Evolutionary conservation across 371 early-diverging fungal species (phyloP), one percentile per base, ranked within the genome.

Genomic region (Saksenaea vasiformis): DNA sequence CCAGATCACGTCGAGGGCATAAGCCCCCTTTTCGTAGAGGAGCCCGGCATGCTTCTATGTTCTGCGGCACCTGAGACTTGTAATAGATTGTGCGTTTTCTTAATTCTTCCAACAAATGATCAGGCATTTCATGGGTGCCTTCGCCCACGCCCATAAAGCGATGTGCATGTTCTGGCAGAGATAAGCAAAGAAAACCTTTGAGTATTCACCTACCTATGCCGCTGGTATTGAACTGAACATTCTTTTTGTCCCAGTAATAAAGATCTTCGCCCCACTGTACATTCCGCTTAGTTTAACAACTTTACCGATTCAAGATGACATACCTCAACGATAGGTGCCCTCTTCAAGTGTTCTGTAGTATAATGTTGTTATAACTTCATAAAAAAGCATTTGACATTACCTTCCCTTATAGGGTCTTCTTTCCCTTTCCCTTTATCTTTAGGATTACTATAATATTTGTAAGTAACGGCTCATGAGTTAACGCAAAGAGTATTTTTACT

Each of bases 81-180:
- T 84, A 85, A 54, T 83, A 80, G 1, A 78, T 69, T 2, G 82
- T 71, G 10, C 87, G 65, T 67, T 85, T 87, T 19, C 82, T 71
- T 54, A 87, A 69, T 0, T 82, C 65, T 3, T 82, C 78, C 24
- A 87, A 37, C 8, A 86, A 67, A 24, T 80, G 84, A 8, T 83
- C 73, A 0, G 87, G 84, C 54, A 87, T 77, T 61, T 80, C 72
- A 43, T 87, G 82, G 22, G 77, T 66, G 4, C 89, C 91, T 60
- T 85, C 87, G 3, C 88, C 91, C 1, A 76, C 74, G 37, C 91
- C 91, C 68, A 88, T 76, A 61, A 89, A 89, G 34, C 89, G 77
- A 67, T 90, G 90, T 0, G 76, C 68, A 47, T 71, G 77, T 60
- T 89, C 89, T 77, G 54, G 15, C 17, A 17, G 5, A 31, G 1